Conservation (phyloP, 164 flowering plant genomes). For the Magnolia kwangsiensis region DNA sequence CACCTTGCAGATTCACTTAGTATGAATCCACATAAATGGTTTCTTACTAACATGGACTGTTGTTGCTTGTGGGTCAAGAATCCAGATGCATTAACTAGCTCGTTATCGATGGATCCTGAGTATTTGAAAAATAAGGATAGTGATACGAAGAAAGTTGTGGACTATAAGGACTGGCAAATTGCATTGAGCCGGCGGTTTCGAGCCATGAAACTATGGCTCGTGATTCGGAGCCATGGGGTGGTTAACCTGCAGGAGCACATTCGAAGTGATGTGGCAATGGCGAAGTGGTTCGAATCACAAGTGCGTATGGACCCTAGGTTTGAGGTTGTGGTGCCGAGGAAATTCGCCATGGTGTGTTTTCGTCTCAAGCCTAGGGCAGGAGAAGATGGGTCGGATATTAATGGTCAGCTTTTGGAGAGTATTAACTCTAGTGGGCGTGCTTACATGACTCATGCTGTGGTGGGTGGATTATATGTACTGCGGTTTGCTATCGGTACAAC, state of each 20-base stretch:
- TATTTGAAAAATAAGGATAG: conserved; percentile 44
- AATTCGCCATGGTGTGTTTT: conserved; percentile 50
- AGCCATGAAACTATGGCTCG: conserved; percentile 49
- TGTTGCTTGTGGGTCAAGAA: conserved; percentile 57
- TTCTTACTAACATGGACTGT: conserved; percentile 48
- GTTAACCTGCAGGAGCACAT: conserved; percentile 36
- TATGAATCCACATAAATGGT: conserved; percentile 55
- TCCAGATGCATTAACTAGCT: conserved; percentile 22
- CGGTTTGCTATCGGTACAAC: conserved; percentile 61
- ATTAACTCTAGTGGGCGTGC: conserved; percentile 22
- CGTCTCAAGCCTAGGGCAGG: conserved; percentile 25
- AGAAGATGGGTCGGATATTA: conserved; percentile 2
- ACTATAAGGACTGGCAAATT: conserved; percentile 61
- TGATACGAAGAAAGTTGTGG: conserved; percentile 44
- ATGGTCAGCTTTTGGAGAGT: conserved; percentile 9
- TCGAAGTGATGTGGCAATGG: conserved; percentile 40
- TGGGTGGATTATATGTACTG: conserved; percentile 25
- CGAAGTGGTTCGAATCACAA: conserved; percentile 29
- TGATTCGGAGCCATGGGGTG: conserved; percentile 31
- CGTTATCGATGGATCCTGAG: conserved; percentile 45
- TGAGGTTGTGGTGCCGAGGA: conserved; percentile 43
- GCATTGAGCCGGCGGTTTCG: conserved; percentile 21
- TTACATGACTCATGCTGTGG: conserved; percentile 16
- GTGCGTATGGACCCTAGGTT: conserved; percentile 35
- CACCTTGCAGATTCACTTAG: conserved; percentile 49